Evolutionary conservation across 495 filamentous ascomycete genomes (phyloP), one percentile per base, ranked within the genome.

Genomic region (Hyaloscypha variabilis): DNA sequence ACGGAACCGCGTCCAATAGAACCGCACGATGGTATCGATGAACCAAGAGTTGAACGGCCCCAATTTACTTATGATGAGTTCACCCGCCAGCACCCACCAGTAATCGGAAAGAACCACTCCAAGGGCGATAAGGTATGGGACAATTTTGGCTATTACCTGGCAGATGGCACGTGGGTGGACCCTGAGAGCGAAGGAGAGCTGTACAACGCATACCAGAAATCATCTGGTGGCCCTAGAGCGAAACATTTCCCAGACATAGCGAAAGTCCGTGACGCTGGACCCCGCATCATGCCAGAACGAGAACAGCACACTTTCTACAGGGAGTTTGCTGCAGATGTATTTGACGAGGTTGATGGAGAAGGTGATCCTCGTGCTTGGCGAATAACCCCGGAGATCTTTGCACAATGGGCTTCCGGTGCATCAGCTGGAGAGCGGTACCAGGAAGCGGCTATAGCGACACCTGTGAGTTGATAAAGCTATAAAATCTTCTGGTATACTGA

Each of bases 131-230:
- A 62, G 8, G 71, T 64, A 2, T 67, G 50, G 54, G 36, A 21
- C 17, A 70, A 69, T 51, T 73, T 67, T 58, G 71, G 71, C 14
- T 73, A 67, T n/a, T 3, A 70, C 31, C 13, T 24, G 11, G 42
- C 60, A 17, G 61, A 66, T n/a, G 65, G 56, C 11, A 49, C n/a
- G 26, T 73, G 71, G 71, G 65, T 68, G 8, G 71, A 73, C 63
- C 68, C 65, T 13, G 71, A 73, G 2, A 62, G 64, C 39, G 26
- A 67, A 54, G 64, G 53, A 53, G 31, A 65, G 24, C 30, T 71
- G 4, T 55, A 46, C 39, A 28, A 68, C 25, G 69, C 69, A 8
- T 63, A 59, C 25, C 50, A 49, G 42, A 34, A 36, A 19, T 6
- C n/a, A 5, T 17, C 58, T 24, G 31, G 57, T 10, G 1, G 1